Base-by-base conservation (phyloP, 208 protist species). In the Tetramitus jugosus region DNA sequence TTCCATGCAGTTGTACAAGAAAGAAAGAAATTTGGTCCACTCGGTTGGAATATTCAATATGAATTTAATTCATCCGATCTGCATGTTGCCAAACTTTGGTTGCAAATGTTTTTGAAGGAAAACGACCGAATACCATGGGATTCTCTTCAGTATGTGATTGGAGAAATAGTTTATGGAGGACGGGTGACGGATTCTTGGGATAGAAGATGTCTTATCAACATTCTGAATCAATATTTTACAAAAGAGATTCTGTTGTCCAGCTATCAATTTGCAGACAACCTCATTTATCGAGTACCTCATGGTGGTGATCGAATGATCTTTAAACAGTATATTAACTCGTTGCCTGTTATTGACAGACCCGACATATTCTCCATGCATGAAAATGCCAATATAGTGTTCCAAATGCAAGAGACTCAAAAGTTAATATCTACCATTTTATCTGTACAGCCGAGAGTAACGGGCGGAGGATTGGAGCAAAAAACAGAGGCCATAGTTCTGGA, bases 31-130 rank as follows among this genome's bases (percentile, higher is more conserved):
- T 99, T 97, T 80, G 96, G 96, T 49, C 89, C 96, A 43, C 87
- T 99, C 17, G 96, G 96, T 23, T 99, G 93, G 91, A 98, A 97
- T 83, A 95, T 95, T 14, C 78, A 80, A 45, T 99, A 99, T 88
- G 97, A 98, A 83, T 99, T 95, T 88, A 98, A 97, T 80, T 89
- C 96, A 75, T 95, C 92, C 1, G 97, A 99, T 85, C 91, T 98
- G 60, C 84, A 94, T 68, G 93, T 97, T 23, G 94, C 92, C 23
- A 91, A 93, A 77, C 85, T 95, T 81, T 95, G 93, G 90, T 87
- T 99, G 72, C 83, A 88, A 35, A 93, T 97, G 83, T 97, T 97
- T 85, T 90, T 98, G 53, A 88, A 95, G 77, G 92, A 96, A 80
- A 91, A 98, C 75, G 88, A 92, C 35, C 80, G 86, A 23, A 94